A percentile compares a stretch with the other conserved stretches of the same genome.
These are phyloP conservation scores for Backusella australiensis DNA, from an alignment of 192 early-diverging fungal species.

Conservation along the genomic window DNA sequence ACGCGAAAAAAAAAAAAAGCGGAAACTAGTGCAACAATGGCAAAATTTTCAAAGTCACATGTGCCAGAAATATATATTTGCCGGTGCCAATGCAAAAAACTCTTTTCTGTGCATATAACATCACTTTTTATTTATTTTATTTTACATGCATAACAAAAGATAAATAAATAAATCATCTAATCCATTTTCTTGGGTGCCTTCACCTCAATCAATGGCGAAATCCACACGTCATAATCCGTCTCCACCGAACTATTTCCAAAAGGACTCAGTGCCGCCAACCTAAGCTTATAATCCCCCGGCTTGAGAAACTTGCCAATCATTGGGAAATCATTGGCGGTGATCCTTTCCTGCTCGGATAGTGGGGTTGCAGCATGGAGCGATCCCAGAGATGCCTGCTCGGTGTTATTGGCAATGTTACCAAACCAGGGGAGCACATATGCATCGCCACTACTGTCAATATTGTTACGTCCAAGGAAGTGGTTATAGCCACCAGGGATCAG, in stretches of 20 bases:
- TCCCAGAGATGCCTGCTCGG: constrained; percentile 7
- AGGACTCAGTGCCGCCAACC: not conserved
- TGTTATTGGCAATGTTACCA: constrained; percentile 11
- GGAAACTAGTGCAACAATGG: not conserved
- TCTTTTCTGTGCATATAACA: no score
- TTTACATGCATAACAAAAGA: no score
- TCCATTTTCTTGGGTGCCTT: not conserved
- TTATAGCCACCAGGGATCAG: constrained; percentile 18
- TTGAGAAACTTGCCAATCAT: not conserved
- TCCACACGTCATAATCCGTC: not conserved
- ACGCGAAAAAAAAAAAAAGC: not conserved
- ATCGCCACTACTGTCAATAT: constrained; percentile 3
- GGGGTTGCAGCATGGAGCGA: not conserved
- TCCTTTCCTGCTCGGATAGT: not conserved
- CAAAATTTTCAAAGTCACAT: not conserved
- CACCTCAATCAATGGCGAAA: not conserved
- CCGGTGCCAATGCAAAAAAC: no score
- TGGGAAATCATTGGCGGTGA: not conserved
- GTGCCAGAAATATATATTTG: no score
- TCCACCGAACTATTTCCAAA: not conserved
- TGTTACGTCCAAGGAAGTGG: constrained; percentile 16
- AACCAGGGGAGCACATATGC: constrained; percentile 15
- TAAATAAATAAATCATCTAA: not conserved
- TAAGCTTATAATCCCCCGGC: not conserved
- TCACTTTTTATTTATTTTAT: no score